Evolutionary conservation across 2,329 filamentous ascomycete species (phyloP), one percentile per base, ranked within the genome.

Genomic region (Trichoderma afroharzianum): DNA sequence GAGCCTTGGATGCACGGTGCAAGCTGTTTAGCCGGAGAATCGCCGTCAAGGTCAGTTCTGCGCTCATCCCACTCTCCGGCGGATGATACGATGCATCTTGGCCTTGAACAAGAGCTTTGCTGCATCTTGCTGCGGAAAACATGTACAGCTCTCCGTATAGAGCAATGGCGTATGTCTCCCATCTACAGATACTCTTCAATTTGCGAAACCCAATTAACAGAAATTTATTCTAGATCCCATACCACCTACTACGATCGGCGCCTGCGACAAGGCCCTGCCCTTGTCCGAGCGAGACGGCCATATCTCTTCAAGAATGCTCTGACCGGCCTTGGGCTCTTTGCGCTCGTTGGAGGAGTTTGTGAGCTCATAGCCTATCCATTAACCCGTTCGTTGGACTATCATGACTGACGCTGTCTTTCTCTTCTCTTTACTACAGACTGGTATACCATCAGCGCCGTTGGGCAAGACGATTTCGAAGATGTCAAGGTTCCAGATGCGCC

Each of bases 381-480:
- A 2, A 26, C 26, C 4, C 0, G 6, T 26, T 14, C 6, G 2
- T 9, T 6, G 21, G n/a, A 14, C 57, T 3, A 1, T 11, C 9
- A 21, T 6, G 26, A 24, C 55, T 61, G 26, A 32, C 64, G 24
- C 11, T 28, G 12, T 24, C 21, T 24, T 59, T 1, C 6, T 55
- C 33, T 58, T 18, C 6, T 24, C 18, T 14, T 57, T 33, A 59
- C 71, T 33, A 59, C 71, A 89, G 88, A 89, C 77, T 83, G 83
- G 75, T 90, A 89, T 78, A 90, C 88, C 4, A 92, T 99, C 79
- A 88, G 86, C 75, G 94, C 93, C 69, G 93, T 99, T 79, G 94
- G 95, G 57, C 96, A 98, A 83, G 96, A 98, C 82, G 93, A 98
- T 76, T 99, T 99, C 84, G 93, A 95, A 71, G 96, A 99, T 80